phyloP scores from a whole-genome alignment of 331 rosid species.

The Acacia pycnantha region DNA sequence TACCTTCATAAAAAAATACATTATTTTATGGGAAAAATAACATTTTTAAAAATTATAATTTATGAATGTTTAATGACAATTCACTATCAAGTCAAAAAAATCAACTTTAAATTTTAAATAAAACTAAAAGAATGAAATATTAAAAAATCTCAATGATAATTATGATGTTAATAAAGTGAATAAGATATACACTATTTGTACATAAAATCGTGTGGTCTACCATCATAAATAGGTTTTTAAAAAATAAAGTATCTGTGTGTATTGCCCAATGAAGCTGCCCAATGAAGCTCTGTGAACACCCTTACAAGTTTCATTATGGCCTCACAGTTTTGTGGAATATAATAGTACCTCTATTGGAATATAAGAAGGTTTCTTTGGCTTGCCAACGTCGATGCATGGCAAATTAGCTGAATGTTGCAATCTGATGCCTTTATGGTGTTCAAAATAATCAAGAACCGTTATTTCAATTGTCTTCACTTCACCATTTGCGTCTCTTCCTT shows the following conservation, averaged over 20 bases:
- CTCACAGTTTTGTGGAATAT: too few relatives aligned
- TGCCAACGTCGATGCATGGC: constrained; percentile 47
- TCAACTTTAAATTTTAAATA: neutral
- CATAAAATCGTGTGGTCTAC: neutral
- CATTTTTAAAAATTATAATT: neutral
- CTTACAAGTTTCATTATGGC: too few relatives aligned
- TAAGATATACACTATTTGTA: neutral
- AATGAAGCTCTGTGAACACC: too few relatives aligned
- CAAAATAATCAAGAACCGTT: constrained; percentile 34
- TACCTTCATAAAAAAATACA: neutral
- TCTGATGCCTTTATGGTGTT: constrained; percentile 10
- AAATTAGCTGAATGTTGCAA: constrained; percentile 26
- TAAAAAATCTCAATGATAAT: neutral
- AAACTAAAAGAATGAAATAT: neutral
- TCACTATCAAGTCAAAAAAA: neutral
- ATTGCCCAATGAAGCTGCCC: too few relatives aligned
- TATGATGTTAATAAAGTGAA: neutral
- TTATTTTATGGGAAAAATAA: too few relatives aligned
- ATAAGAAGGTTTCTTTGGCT: constrained; percentile 33
- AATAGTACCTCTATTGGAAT: constrained; percentile 45
- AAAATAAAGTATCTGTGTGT: too few relatives aligned
- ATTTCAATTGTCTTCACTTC: constrained; percentile 22
- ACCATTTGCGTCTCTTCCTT: constrained; percentile 26
- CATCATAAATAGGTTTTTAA: neutral
- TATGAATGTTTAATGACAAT: neutral